Base-by-base conservation (phyloP, 148 eudicot species). In the Diospyros kaki region DNA sequence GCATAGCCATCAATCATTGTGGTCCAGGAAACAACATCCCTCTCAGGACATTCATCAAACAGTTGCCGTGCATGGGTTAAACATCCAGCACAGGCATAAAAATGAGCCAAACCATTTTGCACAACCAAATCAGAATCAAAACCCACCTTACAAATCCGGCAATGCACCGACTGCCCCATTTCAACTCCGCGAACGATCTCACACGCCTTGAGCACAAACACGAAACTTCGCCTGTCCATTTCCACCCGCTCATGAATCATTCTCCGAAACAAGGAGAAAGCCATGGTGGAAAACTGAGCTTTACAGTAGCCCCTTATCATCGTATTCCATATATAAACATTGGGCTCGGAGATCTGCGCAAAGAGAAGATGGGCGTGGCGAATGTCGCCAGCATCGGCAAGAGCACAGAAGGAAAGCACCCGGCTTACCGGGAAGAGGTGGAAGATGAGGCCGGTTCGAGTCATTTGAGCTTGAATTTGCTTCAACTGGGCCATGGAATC, bases 1-100 rank as follows among this genome's bases (percentile, higher is more conserved):
- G 83, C 88, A 83, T 76, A 81, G 56, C 87, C 93, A 76, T 86
- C 87, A 71, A 89, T 89, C 87, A 89, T 66, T 0, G 84, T 77
- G 59, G 91, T 87, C 93, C 93, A 89, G 61, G 89, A 84, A 69
- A 89, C 89, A 44, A 89, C 93, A 84, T 89, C 93, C 71, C 76
- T 87, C 14, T 56, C 75, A 61, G 71, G 39, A 78, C 79, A 75
- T 85, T 84, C 93, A 79, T 81, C 81, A 55, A 87, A 90, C 83
- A 90, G 84, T 68, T 82, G 76, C 6, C 83, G 78, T 55, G 89
- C 89, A 81, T 58, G 64, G n/a, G 55, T 10, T 77, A 90, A 69
- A 73, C 66, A 58, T 67, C 85, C 87, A 55, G 48, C 63, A 65
- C 67, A 66, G 1, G 72, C 80, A 77, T 87, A 85, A 73, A 86